These are phyloP conservation scores for Salix viminalis DNA, from an alignment of 345 rosid species.

Conservation along the genomic window DNA sequence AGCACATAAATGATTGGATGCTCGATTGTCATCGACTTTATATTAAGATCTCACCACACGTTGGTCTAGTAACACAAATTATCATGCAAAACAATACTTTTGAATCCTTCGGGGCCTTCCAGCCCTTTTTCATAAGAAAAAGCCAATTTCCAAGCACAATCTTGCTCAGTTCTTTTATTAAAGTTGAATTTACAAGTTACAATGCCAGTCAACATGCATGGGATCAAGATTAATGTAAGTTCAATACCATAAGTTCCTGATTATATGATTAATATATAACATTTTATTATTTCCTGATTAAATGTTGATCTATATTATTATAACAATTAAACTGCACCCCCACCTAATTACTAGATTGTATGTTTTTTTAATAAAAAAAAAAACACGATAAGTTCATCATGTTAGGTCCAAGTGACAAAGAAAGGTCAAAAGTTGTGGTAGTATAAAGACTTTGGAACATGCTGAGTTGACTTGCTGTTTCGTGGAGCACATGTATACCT, in stretches of 20 bases:
- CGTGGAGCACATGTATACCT: no score
- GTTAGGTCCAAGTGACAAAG: background rate
- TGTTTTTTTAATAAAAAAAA: background rate
- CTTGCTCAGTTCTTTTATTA: background rate
- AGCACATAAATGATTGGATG: conserved; percentile 39
- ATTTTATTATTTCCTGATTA: no score
- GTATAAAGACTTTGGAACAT: background rate
- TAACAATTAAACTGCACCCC: background rate
- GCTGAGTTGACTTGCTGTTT: background rate
- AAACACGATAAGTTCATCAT: background rate
- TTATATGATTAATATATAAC: no score
- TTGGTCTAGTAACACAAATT: background rate
- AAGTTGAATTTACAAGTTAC: no score
- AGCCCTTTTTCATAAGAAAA: background rate
- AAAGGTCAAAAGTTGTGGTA: background rate
- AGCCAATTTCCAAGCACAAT: background rate
- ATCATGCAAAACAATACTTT: background rate
- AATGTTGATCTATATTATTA: background rate
- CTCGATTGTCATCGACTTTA: conserved; percentile 34
- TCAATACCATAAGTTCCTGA: no score
- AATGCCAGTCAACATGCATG: no score
- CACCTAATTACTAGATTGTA: background rate
- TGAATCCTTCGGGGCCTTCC: background rate
- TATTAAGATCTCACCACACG: conserved; percentile 22
- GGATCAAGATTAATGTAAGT: no score